These are phyloP conservation scores for Exophiala dermatitidis DNA, from an alignment of 2,329 filamentous ascomycete species.

Conservation along the genomic window DNA sequence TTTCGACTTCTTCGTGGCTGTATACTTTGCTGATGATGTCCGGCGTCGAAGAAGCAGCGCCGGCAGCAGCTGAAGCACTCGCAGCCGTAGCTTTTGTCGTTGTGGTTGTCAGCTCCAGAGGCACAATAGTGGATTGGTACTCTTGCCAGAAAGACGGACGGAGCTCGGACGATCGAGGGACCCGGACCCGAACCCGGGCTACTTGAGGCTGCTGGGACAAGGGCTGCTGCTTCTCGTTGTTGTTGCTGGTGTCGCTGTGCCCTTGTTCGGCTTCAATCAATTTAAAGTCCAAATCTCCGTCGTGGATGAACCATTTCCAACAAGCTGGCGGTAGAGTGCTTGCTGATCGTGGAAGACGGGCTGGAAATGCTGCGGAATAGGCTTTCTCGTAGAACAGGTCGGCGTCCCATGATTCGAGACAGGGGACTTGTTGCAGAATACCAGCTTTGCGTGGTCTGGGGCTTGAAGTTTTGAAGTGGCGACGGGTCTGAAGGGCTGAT, in stretches of 20 bases:
- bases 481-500: not conserved
- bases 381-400: constrained; percentile 47
- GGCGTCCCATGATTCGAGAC: constrained; percentile 33
- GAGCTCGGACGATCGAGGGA: constrained; percentile 19
- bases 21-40: too few relatives aligned
- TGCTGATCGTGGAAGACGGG: constrained; percentile 42
- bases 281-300: not conserved
- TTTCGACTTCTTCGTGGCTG: constrained; percentile 11
- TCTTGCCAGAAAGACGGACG: constrained; percentile 26
- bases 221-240: too few relatives aligned
- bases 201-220: too few relatives aligned
- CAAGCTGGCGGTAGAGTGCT: constrained; percentile 48
- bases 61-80: not conserved
- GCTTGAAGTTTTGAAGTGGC: not conserved
- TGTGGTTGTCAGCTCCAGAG: constrained; percentile 50
- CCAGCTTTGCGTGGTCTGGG: not conserved
- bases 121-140: constrained; percentile 46
- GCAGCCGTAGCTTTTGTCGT: not conserved
- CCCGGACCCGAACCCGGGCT: not conserved
- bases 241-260: not conserved
- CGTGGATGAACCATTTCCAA: constrained; percentile 51
- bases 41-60: not conserved
- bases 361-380: constrained; percentile 48
- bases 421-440: constrained; percentile 7
- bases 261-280: not conserved